Evolutionary conservation across 2,329 filamentous ascomycete genomes (phyloP).

Genomic region (Sporothrix sp.): DNA sequence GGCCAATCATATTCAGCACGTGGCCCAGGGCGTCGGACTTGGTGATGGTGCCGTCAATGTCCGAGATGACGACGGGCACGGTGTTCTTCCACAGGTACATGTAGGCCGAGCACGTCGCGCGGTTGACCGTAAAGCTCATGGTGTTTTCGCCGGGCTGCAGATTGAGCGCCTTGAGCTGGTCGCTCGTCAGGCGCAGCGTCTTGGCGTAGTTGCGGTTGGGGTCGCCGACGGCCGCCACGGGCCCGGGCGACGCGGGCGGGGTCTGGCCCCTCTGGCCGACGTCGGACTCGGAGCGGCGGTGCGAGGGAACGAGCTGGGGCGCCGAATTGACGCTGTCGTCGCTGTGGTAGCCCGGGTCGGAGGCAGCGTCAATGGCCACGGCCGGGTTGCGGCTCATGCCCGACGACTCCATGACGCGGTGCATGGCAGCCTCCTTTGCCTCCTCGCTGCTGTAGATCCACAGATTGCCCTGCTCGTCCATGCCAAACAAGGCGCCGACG

Average conservation of each 20-base stretch:
- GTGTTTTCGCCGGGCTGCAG: slow-evolving; percentile 79
- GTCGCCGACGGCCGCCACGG: slow-evolving; percentile 48
- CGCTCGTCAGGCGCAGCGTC: slow-evolving; percentile 86
- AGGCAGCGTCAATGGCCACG: slow-evolving; percentile 66
- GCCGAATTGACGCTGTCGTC: slow-evolving; percentile 59
- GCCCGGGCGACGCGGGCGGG: slow-evolving; percentile 60
- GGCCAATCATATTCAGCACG: slow-evolving; percentile 89
- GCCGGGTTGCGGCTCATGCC: slow-evolving; percentile 40
- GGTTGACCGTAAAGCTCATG: slow-evolving; percentile 94
- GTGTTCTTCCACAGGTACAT: slow-evolving; percentile 94
- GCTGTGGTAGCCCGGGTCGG: slow-evolving; percentile 91
- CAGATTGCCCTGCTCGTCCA: slow-evolving; percentile 92
- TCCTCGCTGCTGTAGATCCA: slow-evolving; percentile 99
- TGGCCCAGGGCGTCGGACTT: slow-evolving; percentile 94
- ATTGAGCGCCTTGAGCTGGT: slow-evolving; percentile 79
- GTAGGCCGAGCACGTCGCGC: slow-evolving; percentile 79
- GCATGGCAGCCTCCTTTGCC: slow-evolving; percentile 79
- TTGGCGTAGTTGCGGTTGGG: slow-evolving; percentile 88
- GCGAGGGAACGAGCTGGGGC: slow-evolving; percentile 29
- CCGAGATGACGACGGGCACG: slow-evolving; percentile 90
- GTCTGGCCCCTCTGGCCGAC: slow-evolving; percentile 43
- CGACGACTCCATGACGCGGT: slow-evolving; percentile 46
- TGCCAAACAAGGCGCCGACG: slow-evolving; percentile 88
- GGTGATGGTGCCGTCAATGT: slow-evolving; percentile 97
- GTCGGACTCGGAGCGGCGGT: slow-evolving; percentile 59